These are phyloP conservation scores for Suhomyces faveliae DNA, from an alignment of 805 yeast species.

Conservation along the genomic window DNA sequence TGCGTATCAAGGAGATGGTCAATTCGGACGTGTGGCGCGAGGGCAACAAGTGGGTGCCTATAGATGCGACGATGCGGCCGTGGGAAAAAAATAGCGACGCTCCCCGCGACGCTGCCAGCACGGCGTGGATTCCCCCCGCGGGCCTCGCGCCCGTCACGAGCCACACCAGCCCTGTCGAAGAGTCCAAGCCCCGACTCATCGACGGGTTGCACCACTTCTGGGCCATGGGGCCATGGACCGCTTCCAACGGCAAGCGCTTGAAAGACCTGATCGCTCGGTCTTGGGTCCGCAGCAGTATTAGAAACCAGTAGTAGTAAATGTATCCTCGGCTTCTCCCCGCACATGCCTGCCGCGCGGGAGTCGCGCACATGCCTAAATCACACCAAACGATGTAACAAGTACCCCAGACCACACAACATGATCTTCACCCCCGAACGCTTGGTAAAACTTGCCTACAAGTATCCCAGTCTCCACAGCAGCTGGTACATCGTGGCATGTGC, in stretches of 20 bases:
- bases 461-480: slow-evolving; percentile 51
- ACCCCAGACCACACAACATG: slow-evolving; percentile 9
- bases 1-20: slow-evolving; percentile 61
- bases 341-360: background rate
- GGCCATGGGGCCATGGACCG: slow-evolving; percentile 63
- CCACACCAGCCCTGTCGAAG: too few species aligned
- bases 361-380: background rate
- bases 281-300: slow-evolving; percentile 48
- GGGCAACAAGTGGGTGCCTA: slow-evolving; percentile 53
- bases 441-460: slow-evolving; percentile 48
- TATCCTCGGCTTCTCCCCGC: background rate
- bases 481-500: slow-evolving; percentile 86
- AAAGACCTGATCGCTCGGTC: slow-evolving; percentile 54
- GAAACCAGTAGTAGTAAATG: slow-evolving; percentile 7
- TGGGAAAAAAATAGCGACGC: too few species aligned
- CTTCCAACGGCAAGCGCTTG: slow-evolving; percentile 43
- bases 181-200: slow-evolving; percentile 18
- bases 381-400: background rate
- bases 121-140: too few species aligned
- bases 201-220: slow-evolving; percentile 52
- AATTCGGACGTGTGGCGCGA: slow-evolving; percentile 52
- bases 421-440: slow-evolving; percentile 54
- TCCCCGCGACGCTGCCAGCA: too few species aligned
- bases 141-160: too few species aligned
- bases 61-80: slow-evolving; percentile 50